Base-by-base conservation (phyloP, 495 filamentous ascomycete species). In the Chaetomium tenue region DNA sequence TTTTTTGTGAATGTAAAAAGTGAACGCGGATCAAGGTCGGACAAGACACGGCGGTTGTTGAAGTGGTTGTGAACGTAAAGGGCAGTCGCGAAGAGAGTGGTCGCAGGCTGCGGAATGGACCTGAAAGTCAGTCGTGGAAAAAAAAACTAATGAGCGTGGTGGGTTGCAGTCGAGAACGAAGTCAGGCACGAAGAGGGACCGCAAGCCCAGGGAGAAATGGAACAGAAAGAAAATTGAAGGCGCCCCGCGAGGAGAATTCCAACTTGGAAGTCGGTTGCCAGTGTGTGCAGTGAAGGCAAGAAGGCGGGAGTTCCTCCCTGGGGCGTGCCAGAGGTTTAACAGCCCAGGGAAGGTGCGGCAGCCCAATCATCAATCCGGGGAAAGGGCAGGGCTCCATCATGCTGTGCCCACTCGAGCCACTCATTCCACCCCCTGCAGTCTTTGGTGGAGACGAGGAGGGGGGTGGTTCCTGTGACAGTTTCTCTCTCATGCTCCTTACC, bases 81-180 rank as follows among this genome's bases (percentile, higher is more conserved):
- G 33, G 40, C 23, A 48, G 47, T 48, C n/a, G 33, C 26, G 50
- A 18, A 67, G 63, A 39, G 60, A 67, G 57, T 67, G 65, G 59
- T 42, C 50, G 60, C 47, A 16, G 61, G 56, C 44, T n/a, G 48
- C 42, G 4, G 40, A 4, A 7, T 33, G 26, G 42, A 28, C n/a
- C 26, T 11, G 13, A 28, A 20, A 12, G 18, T 22, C 28, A 20
- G 25, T 22, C 28, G 47, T 18, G 46, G 39, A 9, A 16, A 12
- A 46, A 44, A 33, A 33, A 67, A 63, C 6, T 30, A 30, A 30
- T 18, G 65, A 67, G 39, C 39, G 65, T 67, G 55, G 44, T 48
- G 58, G 52, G 52, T 46, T 52, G 22, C 58, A 62, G 58, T 30
- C 26, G 28, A 3, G 52, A 44, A 48, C 22, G 58, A 47, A 51